Conservation (phyloP, 1,284 basidiomycete genomes). For the Anthracocystis walkeri region DNA sequence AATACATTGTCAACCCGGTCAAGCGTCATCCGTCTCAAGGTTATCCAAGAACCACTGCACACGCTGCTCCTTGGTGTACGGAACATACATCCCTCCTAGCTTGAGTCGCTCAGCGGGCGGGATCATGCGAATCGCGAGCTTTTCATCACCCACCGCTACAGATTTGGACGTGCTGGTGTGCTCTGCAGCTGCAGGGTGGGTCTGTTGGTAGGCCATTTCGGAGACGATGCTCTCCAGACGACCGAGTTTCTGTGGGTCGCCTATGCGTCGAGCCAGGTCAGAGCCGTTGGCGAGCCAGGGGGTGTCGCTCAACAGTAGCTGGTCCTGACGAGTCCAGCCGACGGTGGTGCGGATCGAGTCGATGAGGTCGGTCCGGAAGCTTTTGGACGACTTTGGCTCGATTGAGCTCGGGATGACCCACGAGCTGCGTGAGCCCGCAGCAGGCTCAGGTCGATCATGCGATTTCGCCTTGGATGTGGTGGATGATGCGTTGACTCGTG, state of each 20-base stretch:
- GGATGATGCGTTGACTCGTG: not conserved
- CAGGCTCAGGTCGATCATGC: not conserved
- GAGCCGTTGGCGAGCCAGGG: not conserved
- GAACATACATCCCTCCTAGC: conserved; percentile 42
- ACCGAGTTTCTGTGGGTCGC: not conserved
- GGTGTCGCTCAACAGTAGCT: conserved; percentile 19
- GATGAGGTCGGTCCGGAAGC: conserved; percentile 35
- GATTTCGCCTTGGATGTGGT: not conserved
- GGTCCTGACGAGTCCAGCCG: conserved; percentile 44
- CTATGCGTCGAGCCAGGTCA: conserved; percentile 6
- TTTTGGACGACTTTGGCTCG: conserved; percentile 23
- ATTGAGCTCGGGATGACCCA: conserved; percentile 21
- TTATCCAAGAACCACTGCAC: conserved; percentile 46
- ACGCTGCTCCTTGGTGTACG: conserved; percentile 45
- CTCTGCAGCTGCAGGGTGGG: not conserved
- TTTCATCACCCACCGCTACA: conserved; percentile 1
- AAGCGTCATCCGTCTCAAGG: conserved; percentile 38
- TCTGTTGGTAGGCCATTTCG: conserved; percentile 1
- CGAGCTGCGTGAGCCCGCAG: not conserved
- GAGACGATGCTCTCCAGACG: conserved; percentile 6
- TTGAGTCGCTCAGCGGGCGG: conserved; percentile 30
- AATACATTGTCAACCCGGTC: not conserved
- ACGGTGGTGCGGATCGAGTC: conserved; percentile 37
- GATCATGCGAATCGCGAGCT: conserved; percentile 18
- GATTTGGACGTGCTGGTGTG: not conserved